These are phyloP conservation scores for Apophysomyces sp. DNA, from an alignment of 371 early-diverging fungal genomes.

Conservation along the genomic window DNA sequence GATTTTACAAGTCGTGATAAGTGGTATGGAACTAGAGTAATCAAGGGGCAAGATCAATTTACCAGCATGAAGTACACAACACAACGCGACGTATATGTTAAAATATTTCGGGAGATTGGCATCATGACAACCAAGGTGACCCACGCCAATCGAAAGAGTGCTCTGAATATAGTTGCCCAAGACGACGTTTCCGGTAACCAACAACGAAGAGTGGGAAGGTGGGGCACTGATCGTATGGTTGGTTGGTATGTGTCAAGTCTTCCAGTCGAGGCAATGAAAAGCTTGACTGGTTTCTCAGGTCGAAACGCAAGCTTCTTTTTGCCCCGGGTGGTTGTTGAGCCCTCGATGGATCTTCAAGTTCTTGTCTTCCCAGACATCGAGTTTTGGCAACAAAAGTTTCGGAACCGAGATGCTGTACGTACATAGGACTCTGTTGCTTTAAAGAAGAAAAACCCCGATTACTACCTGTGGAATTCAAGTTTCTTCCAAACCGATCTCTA, in stretches of 20 bases:
- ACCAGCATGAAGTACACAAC: neutral
- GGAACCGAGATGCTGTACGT: neutral
- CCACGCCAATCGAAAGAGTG: constrained; percentile 6
- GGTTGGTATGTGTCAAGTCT: constrained; percentile 9
- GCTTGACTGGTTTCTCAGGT: constrained; percentile 5
- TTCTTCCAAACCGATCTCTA: neutral
- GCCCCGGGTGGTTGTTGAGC: neutral
- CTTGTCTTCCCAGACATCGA: constrained; percentile 6
- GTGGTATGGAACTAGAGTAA: neutral
- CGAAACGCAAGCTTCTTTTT: neutral
- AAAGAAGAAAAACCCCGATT: constrained; percentile 1
- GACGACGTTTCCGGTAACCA: constrained; percentile 3
- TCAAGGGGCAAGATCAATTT: neutral
- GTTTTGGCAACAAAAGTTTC: constrained; percentile 2
- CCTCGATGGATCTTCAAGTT: neutral
- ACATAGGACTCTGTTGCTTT: constrained; percentile 6
- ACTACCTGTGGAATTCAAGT: constrained; percentile 5
- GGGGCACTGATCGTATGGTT: constrained; percentile 9
- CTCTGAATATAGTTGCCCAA: constrained; percentile 9
- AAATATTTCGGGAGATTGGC: neutral
- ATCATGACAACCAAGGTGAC: constrained; percentile 5
- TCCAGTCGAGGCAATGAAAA: constrained; percentile 7
- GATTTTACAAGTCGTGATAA: neutral
- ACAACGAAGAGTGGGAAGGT: constrained; percentile 5
- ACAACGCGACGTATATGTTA: neutral